phyloP scores from a whole-genome alignment of 495 filamentous ascomycete species.

The Xylaria curta region DNA sequence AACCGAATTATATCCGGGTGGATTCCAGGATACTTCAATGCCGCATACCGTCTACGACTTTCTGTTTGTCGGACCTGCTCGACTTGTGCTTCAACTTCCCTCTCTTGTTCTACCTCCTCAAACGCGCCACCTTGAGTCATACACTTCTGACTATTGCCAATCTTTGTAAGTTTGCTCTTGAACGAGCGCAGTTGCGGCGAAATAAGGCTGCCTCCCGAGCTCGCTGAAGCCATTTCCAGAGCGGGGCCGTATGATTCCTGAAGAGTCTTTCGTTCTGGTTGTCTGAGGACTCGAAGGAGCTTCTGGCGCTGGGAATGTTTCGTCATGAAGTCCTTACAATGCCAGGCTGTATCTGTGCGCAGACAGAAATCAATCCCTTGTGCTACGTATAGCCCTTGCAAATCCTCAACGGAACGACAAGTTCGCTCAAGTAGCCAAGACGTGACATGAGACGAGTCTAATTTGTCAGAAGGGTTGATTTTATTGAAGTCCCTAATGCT shows the following conservation, averaged over 20 bases:
- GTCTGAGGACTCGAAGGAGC: slow-evolving; percentile 37
- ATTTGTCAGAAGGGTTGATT: background rate
- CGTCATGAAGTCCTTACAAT: slow-evolving; percentile 32
- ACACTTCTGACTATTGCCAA: background rate
- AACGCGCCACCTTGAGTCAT: slow-evolving; percentile 36
- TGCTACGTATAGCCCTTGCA: slow-evolving; percentile 61
- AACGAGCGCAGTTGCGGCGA: slow-evolving; percentile 27
- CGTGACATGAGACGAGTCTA: slow-evolving; percentile 42
- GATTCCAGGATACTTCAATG: slow-evolving; percentile 43
- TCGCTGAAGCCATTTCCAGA: background rate
- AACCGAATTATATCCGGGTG: slow-evolving; percentile 37
- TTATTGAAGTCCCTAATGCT: slow-evolving; percentile 48
- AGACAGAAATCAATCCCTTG: slow-evolving; percentile 65
- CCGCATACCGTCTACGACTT: slow-evolving; percentile 38
- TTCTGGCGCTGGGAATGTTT: slow-evolving; percentile 22
- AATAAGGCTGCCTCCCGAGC: background rate
- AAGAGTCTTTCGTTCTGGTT: slow-evolving; percentile 47
- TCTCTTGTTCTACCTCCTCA: slow-evolving; percentile 61
- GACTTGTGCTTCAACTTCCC: slow-evolving; percentile 55
- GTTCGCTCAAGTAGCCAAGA: slow-evolving; percentile 68
- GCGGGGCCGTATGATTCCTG: slow-evolving; percentile 41
- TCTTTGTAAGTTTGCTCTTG: slow-evolving; percentile 3
- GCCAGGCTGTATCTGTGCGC: slow-evolving; percentile 41
- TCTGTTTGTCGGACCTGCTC: slow-evolving; percentile 57
- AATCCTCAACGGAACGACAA: slow-evolving; percentile 59